Base-by-base conservation (phyloP, 1,139 yeast species). In the Saccharomycopsis crataegensis region DNA sequence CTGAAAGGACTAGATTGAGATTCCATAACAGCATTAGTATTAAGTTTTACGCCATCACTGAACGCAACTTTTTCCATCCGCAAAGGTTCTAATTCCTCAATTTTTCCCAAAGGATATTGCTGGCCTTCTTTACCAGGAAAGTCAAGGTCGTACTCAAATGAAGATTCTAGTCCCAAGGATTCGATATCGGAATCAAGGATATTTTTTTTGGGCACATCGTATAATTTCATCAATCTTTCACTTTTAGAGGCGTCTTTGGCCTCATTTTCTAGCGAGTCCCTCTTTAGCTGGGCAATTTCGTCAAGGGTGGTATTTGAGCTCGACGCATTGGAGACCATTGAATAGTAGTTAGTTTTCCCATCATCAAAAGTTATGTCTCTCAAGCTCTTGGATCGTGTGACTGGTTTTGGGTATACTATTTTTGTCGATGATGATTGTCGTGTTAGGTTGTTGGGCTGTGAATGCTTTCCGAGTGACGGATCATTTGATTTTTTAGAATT, bases 241-340 rank as follows among this genome's bases (percentile, higher is more conserved):
- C 31, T 52, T 41, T 52, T 52, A n/a, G 46, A 33, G 8, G 31
- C 14, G 36, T 52, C 54, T 16, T 17, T 12, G 11, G 8, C 28
- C 6, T 33, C 48, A 16, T 33, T 32, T 16, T 52, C 45, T 9
- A 7, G 22, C n/a, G 28, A 32, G 6, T 22, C 43, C n/a, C 33
- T 31, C 12, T 46, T 49, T 32, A 49, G 14, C 17, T 52, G 43
- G 14, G 44, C 46, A 36, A 52, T 48, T 28, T 52, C 47, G 12
- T 52, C 22, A 47, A 49, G 32, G 2, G 55, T 52, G 34, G 46
- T 33, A n/a, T 28, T 49, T 37, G n/a, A 33, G 40, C 52, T 48
- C 5, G 11, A n/a, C 12, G 17, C 44, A 31, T 44, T 51, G 14
- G 17, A 22, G 28, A 22, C 28, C 4, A 22, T 22, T 22, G 28